Base-by-base conservation (phyloP, 306 rosid species). In the Morella rubra region DNA sequence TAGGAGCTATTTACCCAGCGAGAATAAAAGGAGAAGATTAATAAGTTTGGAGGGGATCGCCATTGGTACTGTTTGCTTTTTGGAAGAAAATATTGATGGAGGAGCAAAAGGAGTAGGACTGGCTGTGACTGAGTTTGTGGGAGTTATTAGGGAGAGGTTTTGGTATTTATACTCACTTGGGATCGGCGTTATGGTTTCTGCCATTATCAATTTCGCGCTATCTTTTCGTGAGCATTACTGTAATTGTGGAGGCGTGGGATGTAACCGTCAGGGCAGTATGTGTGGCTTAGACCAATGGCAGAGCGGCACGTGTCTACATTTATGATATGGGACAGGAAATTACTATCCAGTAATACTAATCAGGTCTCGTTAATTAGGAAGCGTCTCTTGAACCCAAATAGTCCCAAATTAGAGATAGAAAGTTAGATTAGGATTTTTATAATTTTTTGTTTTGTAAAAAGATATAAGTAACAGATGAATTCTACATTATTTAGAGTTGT, bases 151-250 rank as follows among this genome's bases (percentile, higher is more conserved):
- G 46, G 50, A 19, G 58, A 49, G 51, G 15, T 46, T 47, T 41
- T 7, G 6, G 22, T 32, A 66, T 40, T 56, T 27, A 49, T 59
- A 58, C 10, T 24, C 24, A n/a, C n/a, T n/a, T n/a, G n/a, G 5
- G 15, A 1, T 27, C 44, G 3, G 8, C 42, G 1, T 66, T 4
- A 18, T 6, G 3, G n/a, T 65, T 9, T 27, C 20, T 13, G 13
- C 64, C 64, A 54, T 27, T 67, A 44, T 41, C 22, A 42, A 70
- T 44, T 3, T 72, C 58, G 8, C 11, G 70, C 84, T 19, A 61
- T 80, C 88, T 88, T 86, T 84, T 0, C 72, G 79, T 84, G 88
- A 84, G 72, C 65, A 70, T 41, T 81, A 67, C 68, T 80, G 77
- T 79, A 73, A 32, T 32, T 0, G 37, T 2, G 37, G 37, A 32